Evolutionary conservation across 768 basidiomycete species (phyloP).

Genomic region (Rickenella mellea): DNA sequence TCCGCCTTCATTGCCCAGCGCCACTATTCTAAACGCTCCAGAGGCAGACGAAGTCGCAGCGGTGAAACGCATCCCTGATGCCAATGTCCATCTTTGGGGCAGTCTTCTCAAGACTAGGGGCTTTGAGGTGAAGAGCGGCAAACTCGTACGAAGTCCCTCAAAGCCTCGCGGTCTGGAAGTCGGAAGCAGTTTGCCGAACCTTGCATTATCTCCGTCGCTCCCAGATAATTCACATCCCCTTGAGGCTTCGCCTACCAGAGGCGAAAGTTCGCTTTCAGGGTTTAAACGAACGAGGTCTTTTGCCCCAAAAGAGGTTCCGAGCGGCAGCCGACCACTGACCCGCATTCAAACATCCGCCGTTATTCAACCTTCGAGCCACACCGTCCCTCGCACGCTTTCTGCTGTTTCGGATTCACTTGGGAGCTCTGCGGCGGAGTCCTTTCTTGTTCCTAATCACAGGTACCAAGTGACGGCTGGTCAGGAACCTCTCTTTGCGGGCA

Average conservation of each 20-base stretch:
- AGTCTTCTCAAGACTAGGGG: constrained; percentile 59
- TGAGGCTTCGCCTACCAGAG: constrained; percentile 1
- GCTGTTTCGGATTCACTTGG: neutral
- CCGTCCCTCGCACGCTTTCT: constrained; percentile 1
- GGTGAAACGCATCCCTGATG: constrained; percentile 47
- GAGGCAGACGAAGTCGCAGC: constrained; percentile 51
- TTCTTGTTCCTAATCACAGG: neutral
- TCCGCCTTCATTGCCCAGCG: constrained; percentile 12
- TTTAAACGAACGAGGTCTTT: constrained; percentile 63
- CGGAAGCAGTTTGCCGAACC: neutral
- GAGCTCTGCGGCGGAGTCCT: neutral
- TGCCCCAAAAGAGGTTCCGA: constrained; percentile 21
- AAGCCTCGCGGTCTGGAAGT: constrained; percentile 24
- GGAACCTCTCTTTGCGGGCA: constrained; percentile 40
- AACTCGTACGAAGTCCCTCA: constrained; percentile 52
- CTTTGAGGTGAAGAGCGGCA: constrained; percentile 48
- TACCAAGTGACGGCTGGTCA: constrained; percentile 1
- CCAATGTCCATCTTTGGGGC: constrained; percentile 63
- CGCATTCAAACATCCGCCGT: constrained; percentile 4
- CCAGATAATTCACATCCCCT: neutral
- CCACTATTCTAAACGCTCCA: constrained; percentile 14
- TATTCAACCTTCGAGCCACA: neutral
- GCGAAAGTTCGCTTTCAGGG: constrained; percentile 38
- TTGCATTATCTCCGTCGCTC: neutral
- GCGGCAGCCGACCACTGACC: constrained; percentile 7